phyloP scores from a whole-genome alignment of 2,329 filamentous ascomycete genomes.

The Xylaria polymorpha region DNA sequence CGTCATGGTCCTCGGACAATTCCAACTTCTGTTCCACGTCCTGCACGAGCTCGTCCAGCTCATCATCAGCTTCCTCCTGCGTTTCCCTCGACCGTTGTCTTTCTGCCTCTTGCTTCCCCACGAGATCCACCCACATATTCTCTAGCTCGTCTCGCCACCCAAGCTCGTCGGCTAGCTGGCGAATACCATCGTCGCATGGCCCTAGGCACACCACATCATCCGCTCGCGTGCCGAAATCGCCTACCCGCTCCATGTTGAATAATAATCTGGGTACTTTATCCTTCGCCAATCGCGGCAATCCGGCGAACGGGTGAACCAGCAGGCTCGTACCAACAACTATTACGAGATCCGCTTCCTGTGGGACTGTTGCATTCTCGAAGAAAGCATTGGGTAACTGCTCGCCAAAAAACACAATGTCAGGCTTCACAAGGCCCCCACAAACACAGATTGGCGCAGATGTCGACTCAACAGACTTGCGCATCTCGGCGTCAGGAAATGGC shows the following conservation, averaged over 20 bases:
- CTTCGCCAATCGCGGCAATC: conserved; percentile 73
- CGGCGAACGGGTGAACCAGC: conserved; percentile 88
- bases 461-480: conserved; percentile 74
- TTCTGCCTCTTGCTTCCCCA: conserved; percentile 69
- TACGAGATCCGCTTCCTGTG: conserved; percentile 75
- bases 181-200: conserved; percentile 84
- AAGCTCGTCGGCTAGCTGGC: conserved; percentile 79
- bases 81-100: conserved; percentile 56
- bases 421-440: conserved; percentile 87
- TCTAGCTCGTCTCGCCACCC: conserved; percentile 91
- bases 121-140: conserved; percentile 74
- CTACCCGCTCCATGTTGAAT: conserved; percentile 88
- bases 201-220: conserved; percentile 89
- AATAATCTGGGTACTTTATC: conserved; percentile 79
- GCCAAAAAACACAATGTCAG: conserved; percentile 95
- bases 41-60: conserved; percentile 52
- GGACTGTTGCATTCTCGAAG: conserved; percentile 63
- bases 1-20: conserved; percentile 40
- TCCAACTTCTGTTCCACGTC: conserved; percentile 38
- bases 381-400: conserved; percentile 71
- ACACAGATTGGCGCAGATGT: conserved; percentile 78
- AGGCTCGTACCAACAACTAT: conserved; percentile 92
- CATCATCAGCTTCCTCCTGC: conserved; percentile 49
- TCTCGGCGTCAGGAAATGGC: conserved; percentile 76
- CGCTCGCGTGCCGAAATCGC: conserved; percentile 76